These are phyloP conservation scores for Laetiporus sulphureus DNA, from an alignment of 1,284 basidiomycete species.

Conservation along the genomic window DNA sequence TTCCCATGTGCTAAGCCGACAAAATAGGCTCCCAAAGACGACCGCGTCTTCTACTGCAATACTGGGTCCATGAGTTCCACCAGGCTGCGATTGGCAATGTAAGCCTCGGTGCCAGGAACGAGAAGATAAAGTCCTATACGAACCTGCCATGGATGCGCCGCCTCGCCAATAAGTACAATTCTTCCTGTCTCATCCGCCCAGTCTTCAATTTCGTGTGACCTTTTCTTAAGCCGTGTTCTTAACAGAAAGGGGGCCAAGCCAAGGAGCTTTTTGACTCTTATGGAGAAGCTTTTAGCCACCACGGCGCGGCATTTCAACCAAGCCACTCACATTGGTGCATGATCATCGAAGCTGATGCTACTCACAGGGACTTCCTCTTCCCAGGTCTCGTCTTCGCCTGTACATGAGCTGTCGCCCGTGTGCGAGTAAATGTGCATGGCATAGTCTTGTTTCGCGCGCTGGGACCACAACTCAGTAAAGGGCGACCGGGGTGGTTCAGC, in stretches of 20 bases:
- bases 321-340: slow-evolving; percentile 12
- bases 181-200: slow-evolving; percentile 46
- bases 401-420: slow-evolving; percentile 10
- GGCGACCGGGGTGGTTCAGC: neutral
- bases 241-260: slow-evolving; percentile 31
- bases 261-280: slow-evolving; percentile 40
- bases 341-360: slow-evolving; percentile 10
- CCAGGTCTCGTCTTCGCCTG: slow-evolving; percentile 16
- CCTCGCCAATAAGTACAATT: slow-evolving; percentile 42
- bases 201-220: slow-evolving; percentile 36
- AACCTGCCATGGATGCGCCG: slow-evolving; percentile 40
- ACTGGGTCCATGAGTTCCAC: slow-evolving; percentile 32
- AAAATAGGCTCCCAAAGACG: slow-evolving; percentile 41
- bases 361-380: slow-evolving; percentile 14
- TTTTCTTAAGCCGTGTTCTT: slow-evolving; percentile 24
- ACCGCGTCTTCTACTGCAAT: slow-evolving; percentile 38
- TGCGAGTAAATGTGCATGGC: slow-evolving; percentile 18
- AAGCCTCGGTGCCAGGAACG: slow-evolving; percentile 31
- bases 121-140: slow-evolving; percentile 19
- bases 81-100: slow-evolving; percentile 27
- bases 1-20: slow-evolving; percentile 30
- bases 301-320: too few relatives aligned
- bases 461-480: neutral
- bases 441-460: slow-evolving; percentile 17
- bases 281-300: too few relatives aligned